Evolutionary conservation across 768 basidiomycete genomes (phyloP), one percentile per base, ranked within the genome.

Genomic region (Leccinum variicolor): DNA sequence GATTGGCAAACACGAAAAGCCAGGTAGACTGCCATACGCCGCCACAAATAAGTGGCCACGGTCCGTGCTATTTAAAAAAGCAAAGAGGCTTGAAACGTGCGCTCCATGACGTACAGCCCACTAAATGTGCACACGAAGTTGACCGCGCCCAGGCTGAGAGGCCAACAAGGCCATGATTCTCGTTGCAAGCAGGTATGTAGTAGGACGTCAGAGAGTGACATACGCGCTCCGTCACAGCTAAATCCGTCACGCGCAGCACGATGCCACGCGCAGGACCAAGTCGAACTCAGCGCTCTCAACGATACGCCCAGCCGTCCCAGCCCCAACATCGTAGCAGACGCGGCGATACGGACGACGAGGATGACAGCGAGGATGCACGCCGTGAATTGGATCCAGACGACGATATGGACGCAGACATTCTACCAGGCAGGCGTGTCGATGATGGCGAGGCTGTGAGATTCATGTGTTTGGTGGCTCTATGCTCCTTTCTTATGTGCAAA

Each of bases 1-100:
- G 84, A 78, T 2, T n/a, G n/a, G 87, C 86, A 66, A 87, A 90
- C 46, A 89, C 82, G 69, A 89, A 85, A 19, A 90, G 75, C 87
- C 88, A 89, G 3, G 70, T n/a, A 0, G 81, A 77, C 62, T 89
- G 87, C 88, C 88, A 89, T 6, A 87, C 54, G 9, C 86, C 87
- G 19, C 87, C 89, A 46, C 80, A 90, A 86, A n/a, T n/a, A 51
- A 90, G 76, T 0, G 88, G 87, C 46, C 66, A 59, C 10, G 87
- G 77, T n/a, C 49, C 88, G 80, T 13, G 87, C 88, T n/a, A n/a
- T n/a, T 51, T 17, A n/a, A 28, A 46, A 50, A 14, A 21, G 26
- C 39, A 33, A 55, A 8, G 9, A 25, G 14, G 25, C 0, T 7
- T 7, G 46, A 58, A 9, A 72, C 77, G 45, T 63, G 65, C 76